Conservation (phyloP, 345 rosid genomes). For the Eucalyptus polybractea region DNA sequence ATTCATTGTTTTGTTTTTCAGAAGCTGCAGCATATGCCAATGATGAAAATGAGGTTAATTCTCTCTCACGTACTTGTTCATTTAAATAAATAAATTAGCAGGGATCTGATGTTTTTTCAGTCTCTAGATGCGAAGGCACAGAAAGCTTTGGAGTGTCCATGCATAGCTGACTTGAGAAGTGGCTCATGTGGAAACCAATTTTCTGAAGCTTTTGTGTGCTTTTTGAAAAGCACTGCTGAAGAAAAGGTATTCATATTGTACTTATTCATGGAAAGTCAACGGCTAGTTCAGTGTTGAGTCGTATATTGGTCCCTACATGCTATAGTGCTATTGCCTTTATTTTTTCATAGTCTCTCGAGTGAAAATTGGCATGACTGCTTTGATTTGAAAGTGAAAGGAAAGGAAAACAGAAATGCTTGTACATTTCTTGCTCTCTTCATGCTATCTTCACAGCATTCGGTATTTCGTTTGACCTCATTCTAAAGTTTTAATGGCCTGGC, state of each 20-base stretch:
- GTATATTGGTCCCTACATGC: neutral
- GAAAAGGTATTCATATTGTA: constrained; percentile 43
- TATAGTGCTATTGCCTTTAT: neutral
- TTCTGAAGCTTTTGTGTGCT: constrained; percentile 82
- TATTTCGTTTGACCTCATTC: neutral
- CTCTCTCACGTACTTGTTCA: neutral
- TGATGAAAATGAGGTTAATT: constrained; percentile 42
- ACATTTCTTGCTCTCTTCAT: neutral
- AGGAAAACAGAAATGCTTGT: neutral
- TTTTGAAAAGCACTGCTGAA: constrained; percentile 70
- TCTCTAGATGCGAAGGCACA: constrained; percentile 63
- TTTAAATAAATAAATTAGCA: neutral
- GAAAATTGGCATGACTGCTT: neutral
- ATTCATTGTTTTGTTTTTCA: constrained; percentile 10
- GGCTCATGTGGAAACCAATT: constrained; percentile 72
- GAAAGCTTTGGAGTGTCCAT: constrained; percentile 87
- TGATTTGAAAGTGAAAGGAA: neutral
- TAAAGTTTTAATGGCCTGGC: neutral
- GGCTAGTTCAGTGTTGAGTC: neutral
- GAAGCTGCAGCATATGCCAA: constrained; percentile 72
- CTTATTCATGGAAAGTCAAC: neutral
- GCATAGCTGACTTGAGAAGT: constrained; percentile 66
- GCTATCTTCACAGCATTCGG: neutral
- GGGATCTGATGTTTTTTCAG: constrained; percentile 28
- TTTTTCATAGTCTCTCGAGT: neutral